These are phyloP conservation scores for Porogramme epimiltina DNA, from an alignment of 1,284 basidiomycete species.

Conservation along the genomic window DNA sequence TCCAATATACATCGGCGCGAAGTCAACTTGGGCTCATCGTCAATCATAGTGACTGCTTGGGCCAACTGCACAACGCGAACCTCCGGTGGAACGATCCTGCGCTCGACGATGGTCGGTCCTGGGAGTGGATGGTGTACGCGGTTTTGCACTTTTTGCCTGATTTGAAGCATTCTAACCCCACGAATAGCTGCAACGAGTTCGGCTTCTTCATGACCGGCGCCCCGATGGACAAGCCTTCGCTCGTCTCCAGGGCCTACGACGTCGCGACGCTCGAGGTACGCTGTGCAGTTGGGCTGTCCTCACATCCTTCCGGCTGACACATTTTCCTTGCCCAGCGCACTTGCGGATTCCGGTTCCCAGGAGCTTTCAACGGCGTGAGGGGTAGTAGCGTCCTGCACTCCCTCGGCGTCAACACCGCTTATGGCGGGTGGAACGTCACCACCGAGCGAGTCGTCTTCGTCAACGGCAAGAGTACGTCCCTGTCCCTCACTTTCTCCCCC, in stretches of 20 bases:
- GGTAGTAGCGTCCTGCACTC: constrained; percentile 35
- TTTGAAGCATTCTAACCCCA: no score
- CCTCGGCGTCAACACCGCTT: constrained; percentile 44
- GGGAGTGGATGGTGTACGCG: constrained; percentile 59
- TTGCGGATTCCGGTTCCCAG: constrained; percentile 58
- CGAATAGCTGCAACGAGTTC: constrained; percentile 67
- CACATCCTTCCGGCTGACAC: no score
- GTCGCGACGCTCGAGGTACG: constrained; percentile 53
- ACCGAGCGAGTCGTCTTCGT: constrained; percentile 63
- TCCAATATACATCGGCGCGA: no score
- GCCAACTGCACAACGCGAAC: constrained; percentile 43
- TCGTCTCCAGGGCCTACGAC: constrained; percentile 58
- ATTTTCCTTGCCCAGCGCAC: constrained; percentile 49
- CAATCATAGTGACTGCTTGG: constrained; percentile 47
- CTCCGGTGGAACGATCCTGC: constrained; percentile 40
- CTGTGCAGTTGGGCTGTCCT: no score
- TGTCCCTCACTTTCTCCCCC: not conserved
- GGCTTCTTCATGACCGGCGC: constrained; percentile 61
- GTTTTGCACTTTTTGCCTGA: no score
- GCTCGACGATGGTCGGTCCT: constrained; percentile 51
- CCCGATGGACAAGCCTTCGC: constrained; percentile 45
- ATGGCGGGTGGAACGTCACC: constrained; percentile 60
- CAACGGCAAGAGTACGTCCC: constrained; percentile 58
- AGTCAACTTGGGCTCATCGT: no score
- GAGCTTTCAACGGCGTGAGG: constrained; percentile 40